Evolutionary conservation across 306 rosid genomes (phyloP).

Genomic region (Dryas drummondii): DNA sequence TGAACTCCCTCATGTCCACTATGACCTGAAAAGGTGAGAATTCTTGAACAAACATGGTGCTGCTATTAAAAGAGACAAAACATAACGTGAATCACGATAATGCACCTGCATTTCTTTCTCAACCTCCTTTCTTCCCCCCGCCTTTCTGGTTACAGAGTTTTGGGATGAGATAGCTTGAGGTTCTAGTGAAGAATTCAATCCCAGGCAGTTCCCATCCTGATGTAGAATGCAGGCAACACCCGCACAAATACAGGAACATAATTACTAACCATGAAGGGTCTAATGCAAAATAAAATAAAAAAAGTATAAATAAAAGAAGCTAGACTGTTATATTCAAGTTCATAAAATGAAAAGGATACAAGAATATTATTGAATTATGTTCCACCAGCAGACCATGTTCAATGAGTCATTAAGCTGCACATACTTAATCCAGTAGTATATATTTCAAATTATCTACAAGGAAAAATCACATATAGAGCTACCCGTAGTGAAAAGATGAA

Average conservation of each 20-base stretch:
- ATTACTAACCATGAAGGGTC: not conserved
- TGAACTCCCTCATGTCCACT: constrained; percentile 98
- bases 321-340: not conserved
- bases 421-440: not conserved
- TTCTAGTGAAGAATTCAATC: constrained; percentile 58
- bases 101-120: constrained; percentile 84
- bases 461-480: not conserved
- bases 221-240: constrained; percentile 27
- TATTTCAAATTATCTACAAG: not conserved
- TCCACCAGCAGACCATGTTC: not conserved
- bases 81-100: constrained; percentile 19
- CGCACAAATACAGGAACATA: constrained; percentile 12
- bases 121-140: constrained; percentile 84
- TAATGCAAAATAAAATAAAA: not conserved
- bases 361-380: not conserved
- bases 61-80: constrained; percentile 9
- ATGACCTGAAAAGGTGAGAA: constrained; percentile 65
- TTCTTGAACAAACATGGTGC: constrained; percentile 19
- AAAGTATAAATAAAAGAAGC: not conserved
- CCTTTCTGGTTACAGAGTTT: constrained; percentile 79
- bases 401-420: not conserved
- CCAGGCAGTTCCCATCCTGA: constrained; percentile 70
- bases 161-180: constrained; percentile 47
- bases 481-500: not conserved
- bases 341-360: not conserved